Evolutionary conservation across 345 rosid genomes (phyloP), one percentile per base, ranked within the genome.

Genomic region (Raphanus raphanistrum): DNA sequence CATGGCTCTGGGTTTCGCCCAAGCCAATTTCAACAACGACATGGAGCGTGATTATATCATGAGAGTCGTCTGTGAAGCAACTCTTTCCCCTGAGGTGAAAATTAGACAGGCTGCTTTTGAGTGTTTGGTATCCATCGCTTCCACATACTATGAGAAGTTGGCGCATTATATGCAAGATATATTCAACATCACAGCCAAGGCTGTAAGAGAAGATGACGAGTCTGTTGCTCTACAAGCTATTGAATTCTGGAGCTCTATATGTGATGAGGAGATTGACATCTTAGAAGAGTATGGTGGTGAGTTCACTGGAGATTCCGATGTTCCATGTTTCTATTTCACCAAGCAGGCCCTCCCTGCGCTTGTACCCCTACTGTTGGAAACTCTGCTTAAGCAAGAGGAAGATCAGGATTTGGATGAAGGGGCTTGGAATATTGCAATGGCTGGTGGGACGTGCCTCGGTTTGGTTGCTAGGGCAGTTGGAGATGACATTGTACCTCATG

Each of bases 371-470:
- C 66, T 88, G 76, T 73, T 88, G 83, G 91, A 88, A 80, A 86
- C 88, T 3, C 89, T 88, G 2, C 87, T 88, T 12, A 88, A 86
- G 86, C 92, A 88, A 73, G 92, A 86, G 76, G 92, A 88, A 69
- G 92, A 86, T 79, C 92, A 88, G 71, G 92, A 85, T 73, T 84
- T 86, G 84, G 92, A 88, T 76, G 92, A 88, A 79, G 90, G 88
- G 26, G 92, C 92, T 12, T 88, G 92, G 92, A 86, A 88, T 76
- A 86, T 88, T 50, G 88, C 92, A 15, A 88, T 87, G 90, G 90
- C 90, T 55, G 90, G 90, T 73, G 90, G 90, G 17, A 87, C 90
- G 3, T 87, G 90, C 82, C 83, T 88, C 7, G 92, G 92, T 55
- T 81, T 88, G 86, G 92, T 88, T 70, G 92, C 90, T 63, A 75